Evolutionary conservation across 2,329 filamentous ascomycete genomes (phyloP).

Genomic region (Salinomyces thailandicus): DNA sequence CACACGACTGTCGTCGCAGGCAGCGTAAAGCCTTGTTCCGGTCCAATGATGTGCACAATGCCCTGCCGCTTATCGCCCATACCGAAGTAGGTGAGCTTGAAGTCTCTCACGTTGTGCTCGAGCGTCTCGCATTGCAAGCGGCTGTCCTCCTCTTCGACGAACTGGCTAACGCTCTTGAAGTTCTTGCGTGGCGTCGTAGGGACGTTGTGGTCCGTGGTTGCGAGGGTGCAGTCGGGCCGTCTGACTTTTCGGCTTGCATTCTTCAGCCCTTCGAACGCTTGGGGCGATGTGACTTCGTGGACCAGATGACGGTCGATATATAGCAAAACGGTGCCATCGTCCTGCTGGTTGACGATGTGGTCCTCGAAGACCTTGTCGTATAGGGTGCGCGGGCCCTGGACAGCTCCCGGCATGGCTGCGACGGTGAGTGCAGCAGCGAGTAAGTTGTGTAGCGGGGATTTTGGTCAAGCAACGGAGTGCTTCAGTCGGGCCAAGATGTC

Average conservation of each 20-base stretch:
- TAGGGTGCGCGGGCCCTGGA: constrained; percentile 49
- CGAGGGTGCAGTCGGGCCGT: constrained; percentile 91
- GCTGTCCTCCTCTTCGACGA: constrained; percentile 91
- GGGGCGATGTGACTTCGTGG: constrained; percentile 96
- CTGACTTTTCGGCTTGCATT: constrained; percentile 82
- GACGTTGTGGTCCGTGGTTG: constrained; percentile 95
- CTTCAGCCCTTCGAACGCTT: constrained; percentile 92
- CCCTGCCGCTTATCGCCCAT: constrained; percentile 93
- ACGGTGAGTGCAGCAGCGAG: no score
- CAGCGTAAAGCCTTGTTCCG: constrained; percentile 96
- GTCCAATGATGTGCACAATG: constrained; percentile 96
- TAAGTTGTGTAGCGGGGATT: no score
- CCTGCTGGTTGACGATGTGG: constrained; percentile 91
- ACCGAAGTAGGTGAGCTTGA: constrained; percentile 93
- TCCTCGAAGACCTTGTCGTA: constrained; percentile 96
- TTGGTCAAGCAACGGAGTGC: no score
- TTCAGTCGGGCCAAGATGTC: no score
- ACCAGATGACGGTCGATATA: constrained; percentile 97
- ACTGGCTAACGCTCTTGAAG: constrained; percentile 86
- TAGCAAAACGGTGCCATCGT: constrained; percentile 81
- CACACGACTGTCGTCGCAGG: constrained; percentile 95
- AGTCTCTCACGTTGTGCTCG: constrained; percentile 94
- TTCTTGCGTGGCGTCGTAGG: constrained; percentile 83
- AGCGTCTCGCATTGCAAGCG: constrained; percentile 88
- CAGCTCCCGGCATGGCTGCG: constrained; percentile 20